Evolutionary conservation across 306 rosid genomes (phyloP).

Genomic region (Morella rubra): DNA sequence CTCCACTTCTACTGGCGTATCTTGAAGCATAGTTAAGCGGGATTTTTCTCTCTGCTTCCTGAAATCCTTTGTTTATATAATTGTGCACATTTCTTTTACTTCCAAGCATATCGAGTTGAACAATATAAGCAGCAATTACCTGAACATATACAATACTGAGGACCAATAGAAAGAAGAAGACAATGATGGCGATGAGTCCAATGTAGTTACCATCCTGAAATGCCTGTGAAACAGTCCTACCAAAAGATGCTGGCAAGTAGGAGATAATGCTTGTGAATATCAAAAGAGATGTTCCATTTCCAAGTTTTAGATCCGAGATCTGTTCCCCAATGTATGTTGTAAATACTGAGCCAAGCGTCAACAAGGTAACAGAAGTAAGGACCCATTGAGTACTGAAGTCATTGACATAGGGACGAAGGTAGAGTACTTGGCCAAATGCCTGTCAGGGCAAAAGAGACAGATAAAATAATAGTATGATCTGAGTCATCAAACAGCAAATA

Average conservation of each 20-base stretch:
- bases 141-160: constrained; percentile 95
- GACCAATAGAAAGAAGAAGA: constrained; percentile 80
- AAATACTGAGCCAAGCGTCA: constrained; percentile 83
- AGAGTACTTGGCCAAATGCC: constrained; percentile 98
- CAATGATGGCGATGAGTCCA: constrained; percentile 67
- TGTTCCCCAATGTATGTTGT: constrained; percentile 89
- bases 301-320: constrained; percentile 89
- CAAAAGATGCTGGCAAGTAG: constrained; percentile 96
- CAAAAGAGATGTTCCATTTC: constrained; percentile 94
- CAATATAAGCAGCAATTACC: constrained; percentile 49
- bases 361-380: constrained; percentile 69
- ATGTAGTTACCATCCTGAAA: constrained; percentile 79
- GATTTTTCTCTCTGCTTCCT: constrained; percentile 99
- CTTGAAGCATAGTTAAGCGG: constrained; percentile 95
- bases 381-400: constrained; percentile 82
- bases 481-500: constrained; percentile 10
- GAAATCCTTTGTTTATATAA: constrained; percentile 51
- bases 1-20: constrained; percentile 69
- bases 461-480: constrained; percentile 12
- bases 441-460: constrained; percentile 31
- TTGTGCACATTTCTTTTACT: constrained; percentile 18
- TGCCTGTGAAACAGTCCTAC: constrained; percentile 74
- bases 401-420: constrained; percentile 86
- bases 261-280: constrained; percentile 96
- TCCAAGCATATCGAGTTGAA: constrained; percentile 25